Evolutionary conservation across 345 rosid species (phyloP).

Genomic region (Citrus mangshanensis): DNA sequence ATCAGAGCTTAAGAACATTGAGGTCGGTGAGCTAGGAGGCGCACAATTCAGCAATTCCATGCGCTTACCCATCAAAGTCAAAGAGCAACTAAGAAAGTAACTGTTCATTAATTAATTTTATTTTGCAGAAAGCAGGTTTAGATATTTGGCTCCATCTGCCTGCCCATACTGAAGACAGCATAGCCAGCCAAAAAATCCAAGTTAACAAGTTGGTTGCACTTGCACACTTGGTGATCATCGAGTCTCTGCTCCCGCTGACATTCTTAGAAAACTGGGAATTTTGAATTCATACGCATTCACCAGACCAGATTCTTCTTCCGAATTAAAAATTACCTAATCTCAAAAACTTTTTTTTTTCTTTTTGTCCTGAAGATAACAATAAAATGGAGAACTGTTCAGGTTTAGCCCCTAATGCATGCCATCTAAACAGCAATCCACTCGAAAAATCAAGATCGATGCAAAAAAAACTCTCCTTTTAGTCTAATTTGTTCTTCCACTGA

Average conservation of each 20-base stretch:
- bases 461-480: constrained; percentile 14
- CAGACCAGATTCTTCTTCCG: not conserved
- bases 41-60: too few species aligned
- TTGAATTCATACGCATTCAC: not conserved
- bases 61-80: not conserved
- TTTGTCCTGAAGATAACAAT: too few species aligned
- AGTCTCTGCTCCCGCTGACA: constrained; percentile 14
- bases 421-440: not conserved
- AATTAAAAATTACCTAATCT: too few species aligned
- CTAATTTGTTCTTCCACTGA: constrained; percentile 10
- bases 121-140: not conserved
- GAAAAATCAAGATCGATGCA: not conserved
- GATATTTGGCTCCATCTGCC: not conserved
- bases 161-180: not conserved
- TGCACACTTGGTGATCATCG: not conserved
- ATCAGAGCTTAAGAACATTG: too few species aligned
- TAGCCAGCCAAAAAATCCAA: not conserved
- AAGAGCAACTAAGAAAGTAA: not conserved
- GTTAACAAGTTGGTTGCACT: not conserved
- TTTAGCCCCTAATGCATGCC: not conserved
- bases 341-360: too few species aligned
- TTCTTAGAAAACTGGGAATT: constrained; percentile 12
- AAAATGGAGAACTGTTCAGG: too few species aligned
- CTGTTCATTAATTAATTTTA: not conserved
- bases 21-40: not conserved